Percentiles rank a stretch among this genome's conserved stretches.
These are phyloP conservation scores for Pseudogymnoascus sp. DNA, from an alignment of 2,329 filamentous ascomycete genomes.

Conservation along the genomic window DNA sequence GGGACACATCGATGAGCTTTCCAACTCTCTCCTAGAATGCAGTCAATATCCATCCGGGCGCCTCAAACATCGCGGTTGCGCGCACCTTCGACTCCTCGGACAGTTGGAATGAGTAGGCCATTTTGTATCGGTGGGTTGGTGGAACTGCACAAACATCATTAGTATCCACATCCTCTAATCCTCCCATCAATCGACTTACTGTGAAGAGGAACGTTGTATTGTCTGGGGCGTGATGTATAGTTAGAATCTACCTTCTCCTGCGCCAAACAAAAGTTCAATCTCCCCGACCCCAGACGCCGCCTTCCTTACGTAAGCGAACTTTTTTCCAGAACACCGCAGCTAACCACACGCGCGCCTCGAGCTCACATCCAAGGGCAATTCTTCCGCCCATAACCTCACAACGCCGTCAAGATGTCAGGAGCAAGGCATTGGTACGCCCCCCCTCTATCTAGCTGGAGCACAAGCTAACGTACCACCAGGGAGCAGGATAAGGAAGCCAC, in stretches of 20 bases:
- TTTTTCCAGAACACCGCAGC: conserved; percentile 8
- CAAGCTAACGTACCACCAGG: conserved; percentile 38
- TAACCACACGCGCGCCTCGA: background rate
- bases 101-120: conserved; percentile 39
- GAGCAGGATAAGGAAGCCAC: conserved; percentile 98
- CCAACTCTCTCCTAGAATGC: conserved; percentile 80
- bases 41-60: conserved; percentile 16
- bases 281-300: background rate
- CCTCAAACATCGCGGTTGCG: background rate
- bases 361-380: conserved; percentile 9
- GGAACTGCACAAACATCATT: conserved; percentile 15
- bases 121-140: conserved; percentile 2
- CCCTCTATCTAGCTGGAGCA: background rate
- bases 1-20: conserved; percentile 89
- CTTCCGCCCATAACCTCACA: conserved; percentile 4
- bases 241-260: background rate
- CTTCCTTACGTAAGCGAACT: conserved; percentile 14
- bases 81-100: conserved; percentile 95
- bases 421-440: conserved; percentile 59
- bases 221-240: background rate
- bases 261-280: conserved; percentile 4
- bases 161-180: background rate
- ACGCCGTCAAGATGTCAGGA: conserved; percentile 32
- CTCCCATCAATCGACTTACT: background rate
- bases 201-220: background rate